Conservation (phyloP, 2,329 filamentous ascomycete genomes). For the Venturia asperata region DNA sequence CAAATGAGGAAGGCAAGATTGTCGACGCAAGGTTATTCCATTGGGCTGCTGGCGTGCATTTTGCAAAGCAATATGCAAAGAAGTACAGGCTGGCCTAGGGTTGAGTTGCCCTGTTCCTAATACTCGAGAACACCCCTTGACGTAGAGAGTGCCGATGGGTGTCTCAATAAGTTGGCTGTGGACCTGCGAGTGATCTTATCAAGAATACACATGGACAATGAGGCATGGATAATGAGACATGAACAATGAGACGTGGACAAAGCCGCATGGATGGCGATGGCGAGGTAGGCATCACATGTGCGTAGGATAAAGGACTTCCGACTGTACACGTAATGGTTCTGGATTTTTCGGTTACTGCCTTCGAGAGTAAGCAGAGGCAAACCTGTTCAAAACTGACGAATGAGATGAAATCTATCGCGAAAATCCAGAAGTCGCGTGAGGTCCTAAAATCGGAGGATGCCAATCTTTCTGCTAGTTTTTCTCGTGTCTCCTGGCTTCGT, state of each 20-base stretch:
- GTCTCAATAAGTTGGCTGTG: not conserved
- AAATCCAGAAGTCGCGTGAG: no score
- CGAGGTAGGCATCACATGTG: not conserved
- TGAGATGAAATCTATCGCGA: no score
- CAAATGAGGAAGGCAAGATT: constrained; percentile 43
- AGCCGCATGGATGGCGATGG: not conserved
- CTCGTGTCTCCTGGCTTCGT: no score
- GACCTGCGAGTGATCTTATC: not conserved
- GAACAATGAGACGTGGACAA: not conserved
- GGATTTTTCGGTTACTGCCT: no score
- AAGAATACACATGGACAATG: not conserved
- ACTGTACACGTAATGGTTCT: not conserved
- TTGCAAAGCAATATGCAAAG: constrained; percentile 29
- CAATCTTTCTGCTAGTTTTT: no score
- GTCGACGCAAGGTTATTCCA: constrained; percentile 55
- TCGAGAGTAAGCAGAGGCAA: no score
- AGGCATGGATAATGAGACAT: not conserved
- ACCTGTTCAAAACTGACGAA: no score
- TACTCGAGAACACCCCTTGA: not conserved
- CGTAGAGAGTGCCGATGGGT: not conserved
- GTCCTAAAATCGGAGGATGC: no score
- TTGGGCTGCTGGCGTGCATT: constrained; percentile 53
- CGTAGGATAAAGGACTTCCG: not conserved
- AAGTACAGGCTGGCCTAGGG: constrained; percentile 13
- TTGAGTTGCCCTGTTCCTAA: not conserved